These are phyloP conservation scores for Ensete ventricosum DNA, from an alignment of 176 grass and related monocot species.

Conservation along the genomic window DNA sequence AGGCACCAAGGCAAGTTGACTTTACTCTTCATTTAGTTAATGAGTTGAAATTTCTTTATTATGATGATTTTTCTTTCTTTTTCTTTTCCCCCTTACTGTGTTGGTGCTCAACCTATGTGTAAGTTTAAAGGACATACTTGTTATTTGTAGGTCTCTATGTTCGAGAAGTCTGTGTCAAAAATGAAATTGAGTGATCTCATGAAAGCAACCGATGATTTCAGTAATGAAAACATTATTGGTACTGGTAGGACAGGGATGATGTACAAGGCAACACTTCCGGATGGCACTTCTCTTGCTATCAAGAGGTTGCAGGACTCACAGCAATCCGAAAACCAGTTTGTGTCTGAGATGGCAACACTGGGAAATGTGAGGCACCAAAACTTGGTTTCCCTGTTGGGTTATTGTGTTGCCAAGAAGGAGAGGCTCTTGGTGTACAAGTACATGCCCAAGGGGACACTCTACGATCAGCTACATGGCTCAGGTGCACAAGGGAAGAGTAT, in stretches of 20 bases:
- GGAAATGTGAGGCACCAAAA: constrained; percentile 60
- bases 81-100: no score
- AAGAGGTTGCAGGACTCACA: constrained; percentile 82
- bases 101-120: background rate
- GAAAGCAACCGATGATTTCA: constrained; percentile 82
- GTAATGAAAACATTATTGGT: constrained; percentile 74
- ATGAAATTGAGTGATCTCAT: constrained; percentile 89
- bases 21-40: background rate
- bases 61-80: background rate
- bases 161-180: constrained; percentile 85
- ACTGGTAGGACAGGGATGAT: constrained; percentile 57
- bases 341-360: constrained; percentile 81
- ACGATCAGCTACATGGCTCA: constrained; percentile 44
- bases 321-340: constrained; percentile 65
- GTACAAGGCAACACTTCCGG: constrained; percentile 75
- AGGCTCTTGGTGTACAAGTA: constrained; percentile 81
- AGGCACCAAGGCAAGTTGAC: constrained; percentile 59
- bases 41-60: background rate
- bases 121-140: background rate
- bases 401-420: constrained; percentile 83
- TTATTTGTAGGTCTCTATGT: constrained; percentile 63
- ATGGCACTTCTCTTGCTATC: constrained; percentile 80
- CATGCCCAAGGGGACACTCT: constrained; percentile 63
- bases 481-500: constrained; percentile 25
- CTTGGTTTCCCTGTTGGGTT: constrained; percentile 80